Percentiles rank a stretch among this genome's conserved stretches.
Evolutionary conservation across 139 green algal genomes (phyloP).

Genomic region (Spirogloea muscicola): DNA sequence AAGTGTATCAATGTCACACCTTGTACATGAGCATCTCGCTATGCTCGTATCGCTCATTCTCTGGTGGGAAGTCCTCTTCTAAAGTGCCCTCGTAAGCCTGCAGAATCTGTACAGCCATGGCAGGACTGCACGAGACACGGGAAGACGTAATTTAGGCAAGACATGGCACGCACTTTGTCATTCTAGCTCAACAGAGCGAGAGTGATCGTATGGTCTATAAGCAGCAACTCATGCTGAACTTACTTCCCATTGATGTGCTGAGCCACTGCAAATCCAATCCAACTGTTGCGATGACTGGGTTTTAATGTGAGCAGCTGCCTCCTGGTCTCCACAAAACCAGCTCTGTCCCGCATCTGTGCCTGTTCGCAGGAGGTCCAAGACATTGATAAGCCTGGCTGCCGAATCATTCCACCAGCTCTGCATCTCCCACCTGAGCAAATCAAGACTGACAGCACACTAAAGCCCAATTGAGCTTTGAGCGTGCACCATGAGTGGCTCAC

Average conservation of each 20-base stretch:
- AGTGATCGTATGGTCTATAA: no score
- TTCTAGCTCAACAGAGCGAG: no score
- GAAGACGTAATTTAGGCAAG: no score
- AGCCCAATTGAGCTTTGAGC: no score
- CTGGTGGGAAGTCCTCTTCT: slow-evolving; percentile 37
- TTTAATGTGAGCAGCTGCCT: slow-evolving; percentile 78
- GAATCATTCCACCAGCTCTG: no score
- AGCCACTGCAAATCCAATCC: slow-evolving; percentile 84
- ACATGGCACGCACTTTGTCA: no score
- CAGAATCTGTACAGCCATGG: slow-evolving; percentile 41
- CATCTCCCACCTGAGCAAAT: no score
- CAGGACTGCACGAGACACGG: slow-evolving; percentile 7
- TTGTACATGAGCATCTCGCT: slow-evolving; percentile 96
- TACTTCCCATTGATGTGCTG: slow-evolving; percentile 82
- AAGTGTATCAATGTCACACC: slow-evolving; percentile 38
- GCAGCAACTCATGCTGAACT: no score
- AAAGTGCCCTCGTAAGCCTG: slow-evolving; percentile 53
- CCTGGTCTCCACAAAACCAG: slow-evolving; percentile 85
- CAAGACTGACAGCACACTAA: no score
- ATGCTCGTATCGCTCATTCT: slow-evolving; percentile 84
- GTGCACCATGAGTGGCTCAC: no score
- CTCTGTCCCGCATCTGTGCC: slow-evolving; percentile 83
- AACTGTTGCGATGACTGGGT: slow-evolving; percentile 76
- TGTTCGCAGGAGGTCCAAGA: no score
- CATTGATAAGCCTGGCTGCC: no score